Evolutionary conservation across 2,329 filamentous ascomycete species (phyloP).

Genomic region (Alternaria novae-zelandiae): DNA sequence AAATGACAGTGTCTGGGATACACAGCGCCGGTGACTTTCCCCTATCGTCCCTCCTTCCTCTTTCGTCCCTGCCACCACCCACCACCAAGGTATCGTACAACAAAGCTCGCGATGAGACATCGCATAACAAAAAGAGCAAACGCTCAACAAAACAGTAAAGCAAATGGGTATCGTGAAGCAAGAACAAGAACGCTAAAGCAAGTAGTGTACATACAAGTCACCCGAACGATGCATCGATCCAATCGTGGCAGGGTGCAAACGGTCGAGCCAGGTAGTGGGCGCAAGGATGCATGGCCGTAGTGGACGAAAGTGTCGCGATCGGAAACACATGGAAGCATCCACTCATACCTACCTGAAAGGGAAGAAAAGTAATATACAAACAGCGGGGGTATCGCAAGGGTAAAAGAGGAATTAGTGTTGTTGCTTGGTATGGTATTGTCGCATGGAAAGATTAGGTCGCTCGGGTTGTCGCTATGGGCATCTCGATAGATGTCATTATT

Average conservation of each 20-base stretch:
- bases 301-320: conserved; percentile 16
- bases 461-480: conserved; percentile 31
- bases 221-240: not conserved
- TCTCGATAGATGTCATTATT: conserved; percentile 17
- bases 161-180: conserved; percentile 19
- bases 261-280: conserved; percentile 16
- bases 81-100: not conserved
- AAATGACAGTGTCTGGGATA: not conserved
- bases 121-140: not conserved
- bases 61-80: not conserved
- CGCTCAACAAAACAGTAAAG: not conserved
- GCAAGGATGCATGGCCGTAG: conserved; percentile 15
- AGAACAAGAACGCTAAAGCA: not conserved
- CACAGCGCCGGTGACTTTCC: not conserved
- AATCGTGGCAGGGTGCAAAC: conserved; percentile 6
- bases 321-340: conserved; percentile 26
- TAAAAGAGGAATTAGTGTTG: not conserved
- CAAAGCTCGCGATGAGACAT: not conserved
- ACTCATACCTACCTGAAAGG: conserved; percentile 25
- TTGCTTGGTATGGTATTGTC: not conserved
- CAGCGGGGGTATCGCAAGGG: conserved; percentile 16
- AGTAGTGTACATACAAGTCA: conserved; percentile 14
- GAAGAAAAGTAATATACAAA: not conserved
- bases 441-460: conserved; percentile 15
- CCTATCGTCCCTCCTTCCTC: not conserved